Percentiles rank a stretch among this genome's conserved stretches.
Evolutionary conservation across 306 rosid genomes (phyloP).

Genomic region (Cucumis melo): DNA sequence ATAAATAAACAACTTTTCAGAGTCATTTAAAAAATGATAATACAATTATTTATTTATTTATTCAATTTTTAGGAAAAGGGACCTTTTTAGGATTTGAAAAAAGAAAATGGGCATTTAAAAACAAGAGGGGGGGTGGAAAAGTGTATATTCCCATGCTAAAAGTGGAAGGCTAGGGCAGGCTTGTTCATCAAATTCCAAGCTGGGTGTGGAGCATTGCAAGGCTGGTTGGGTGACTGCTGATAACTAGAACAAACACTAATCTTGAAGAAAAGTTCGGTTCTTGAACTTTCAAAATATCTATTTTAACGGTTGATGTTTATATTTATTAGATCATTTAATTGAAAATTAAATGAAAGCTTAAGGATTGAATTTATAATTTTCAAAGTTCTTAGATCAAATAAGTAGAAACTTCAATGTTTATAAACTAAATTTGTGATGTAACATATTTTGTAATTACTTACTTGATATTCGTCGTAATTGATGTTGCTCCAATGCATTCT

Average conservation of each 20-base stretch:
- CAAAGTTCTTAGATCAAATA: too few relatives aligned
- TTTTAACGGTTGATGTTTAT: not conserved
- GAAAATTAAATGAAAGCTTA: too few relatives aligned
- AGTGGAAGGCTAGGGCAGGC: constrained; percentile 20
- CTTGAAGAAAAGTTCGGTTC: too few relatives aligned
- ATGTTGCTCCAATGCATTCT: too few relatives aligned
- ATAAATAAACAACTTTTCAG: not conserved
- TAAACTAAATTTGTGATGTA: too few relatives aligned
- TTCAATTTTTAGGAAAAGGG: not conserved
- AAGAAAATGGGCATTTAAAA: not conserved
- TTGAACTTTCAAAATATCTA: not conserved
- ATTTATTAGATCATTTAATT: too few relatives aligned
- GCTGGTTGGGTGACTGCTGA: constrained; percentile 36
- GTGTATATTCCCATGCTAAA: constrained; percentile 16
- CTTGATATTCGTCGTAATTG: too few relatives aligned
- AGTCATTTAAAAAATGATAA: not conserved
- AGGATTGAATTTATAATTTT: too few relatives aligned
- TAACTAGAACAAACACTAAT: constrained; percentile 13
- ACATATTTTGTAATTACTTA: too few relatives aligned
- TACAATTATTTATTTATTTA: not conserved
- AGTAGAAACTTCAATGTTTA: too few relatives aligned
- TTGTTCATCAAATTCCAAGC: constrained; percentile 23
- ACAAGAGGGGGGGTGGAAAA: not conserved
- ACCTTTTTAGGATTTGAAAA: not conserved
- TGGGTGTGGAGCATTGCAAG: constrained; percentile 70